phyloP scores from a whole-genome alignment of 805 yeast species.

The Brettanomyces anomalus region DNA sequence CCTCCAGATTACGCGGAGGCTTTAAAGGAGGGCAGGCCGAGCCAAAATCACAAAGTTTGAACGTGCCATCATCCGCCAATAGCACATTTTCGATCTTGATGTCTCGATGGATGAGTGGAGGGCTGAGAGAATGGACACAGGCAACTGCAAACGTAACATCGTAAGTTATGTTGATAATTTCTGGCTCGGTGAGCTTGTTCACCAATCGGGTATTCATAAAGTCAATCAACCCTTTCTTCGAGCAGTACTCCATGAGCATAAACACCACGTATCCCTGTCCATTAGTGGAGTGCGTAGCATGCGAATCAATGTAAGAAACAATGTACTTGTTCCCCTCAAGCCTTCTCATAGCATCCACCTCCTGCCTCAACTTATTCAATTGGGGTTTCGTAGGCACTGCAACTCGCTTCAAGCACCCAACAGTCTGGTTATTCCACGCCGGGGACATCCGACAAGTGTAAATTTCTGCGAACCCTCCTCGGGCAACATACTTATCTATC shows the following conservation, averaged over 20 bases:
- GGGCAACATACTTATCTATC: slow-evolving; percentile 35
- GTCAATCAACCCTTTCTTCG: slow-evolving; percentile 67
- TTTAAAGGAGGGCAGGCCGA: slow-evolving; percentile 60
- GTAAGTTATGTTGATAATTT: slow-evolving; percentile 57
- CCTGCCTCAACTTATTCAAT: slow-evolving; percentile 54
- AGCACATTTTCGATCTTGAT: slow-evolving; percentile 77
- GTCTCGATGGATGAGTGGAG: slow-evolving; percentile 57
- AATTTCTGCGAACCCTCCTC: slow-evolving; percentile 75
- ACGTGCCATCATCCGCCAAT: slow-evolving; percentile 47
- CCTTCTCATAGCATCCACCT: slow-evolving; percentile 72
- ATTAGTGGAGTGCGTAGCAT: slow-evolving; percentile 47
- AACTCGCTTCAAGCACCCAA: slow-evolving; percentile 67
- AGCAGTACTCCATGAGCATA: slow-evolving; percentile 72
- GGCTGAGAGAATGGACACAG: slow-evolving; percentile 59
- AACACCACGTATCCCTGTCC: slow-evolving; percentile 62
- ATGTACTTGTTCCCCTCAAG: slow-evolving; percentile 47
- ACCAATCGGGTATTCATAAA: slow-evolving; percentile 68
- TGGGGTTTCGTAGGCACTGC: slow-evolving; percentile 65
- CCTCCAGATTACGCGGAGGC: slow-evolving; percentile 55
- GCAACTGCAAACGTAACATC: slow-evolving; percentile 69
- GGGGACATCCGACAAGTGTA: slow-evolving; percentile 55
- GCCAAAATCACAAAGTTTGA: slow-evolving; percentile 76
- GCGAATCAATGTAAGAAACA: slow-evolving; percentile 67
- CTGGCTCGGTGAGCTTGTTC: slow-evolving; percentile 57
- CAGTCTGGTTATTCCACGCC: slow-evolving; percentile 25